phyloP scores from a whole-genome alignment of 805 yeast genomes.

The Yamadazyma akitaensis region DNA sequence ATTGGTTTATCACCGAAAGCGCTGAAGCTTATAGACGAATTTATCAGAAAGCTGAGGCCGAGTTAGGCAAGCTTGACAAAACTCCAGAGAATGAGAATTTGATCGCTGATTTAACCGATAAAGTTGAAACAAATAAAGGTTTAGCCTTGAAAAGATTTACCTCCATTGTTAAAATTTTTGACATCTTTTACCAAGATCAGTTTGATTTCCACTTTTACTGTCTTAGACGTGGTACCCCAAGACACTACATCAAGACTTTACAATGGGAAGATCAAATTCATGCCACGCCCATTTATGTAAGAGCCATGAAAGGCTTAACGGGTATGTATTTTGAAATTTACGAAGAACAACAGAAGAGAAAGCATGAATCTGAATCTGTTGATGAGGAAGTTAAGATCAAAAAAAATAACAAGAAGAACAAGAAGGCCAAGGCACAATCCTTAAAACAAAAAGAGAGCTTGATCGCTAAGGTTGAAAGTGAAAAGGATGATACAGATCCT shows the following conservation, averaged over 20 bases:
- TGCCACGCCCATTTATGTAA: conserved; percentile 65
- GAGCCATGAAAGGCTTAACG: conserved; percentile 66
- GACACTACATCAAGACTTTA: conserved; percentile 74
- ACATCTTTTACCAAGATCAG: conserved; percentile 77
- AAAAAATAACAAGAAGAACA: conserved; percentile 46
- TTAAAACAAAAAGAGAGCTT: conserved; percentile 54
- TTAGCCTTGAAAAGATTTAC: conserved; percentile 76
- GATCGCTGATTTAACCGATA: conserved; percentile 36
- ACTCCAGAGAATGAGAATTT: conserved; percentile 9
- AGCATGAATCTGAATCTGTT: conserved; percentile 6
- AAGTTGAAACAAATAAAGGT: conserved; percentile 51
- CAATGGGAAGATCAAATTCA: conserved; percentile 80
- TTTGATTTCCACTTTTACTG: conserved; percentile 93
- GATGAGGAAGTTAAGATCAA: conserved; percentile 16
- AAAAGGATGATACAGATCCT: conserved; percentile 53
- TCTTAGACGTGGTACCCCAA: conserved; percentile 84
- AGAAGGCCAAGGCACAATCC: conserved; percentile 50
- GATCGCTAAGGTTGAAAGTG: conserved; percentile 42
- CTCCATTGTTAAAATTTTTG: conserved; percentile 63
- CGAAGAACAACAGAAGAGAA: conserved; percentile 18
- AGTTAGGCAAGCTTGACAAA: conserved; percentile 26
- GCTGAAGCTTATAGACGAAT: conserved; percentile 77
- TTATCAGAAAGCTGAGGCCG: conserved; percentile 30
- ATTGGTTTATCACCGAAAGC: conserved; percentile 81
- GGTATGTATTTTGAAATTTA: conserved; percentile 48